Conservation (phyloP, 192 early-diverging fungal genomes). For the Coemansia sp. region DNA sequence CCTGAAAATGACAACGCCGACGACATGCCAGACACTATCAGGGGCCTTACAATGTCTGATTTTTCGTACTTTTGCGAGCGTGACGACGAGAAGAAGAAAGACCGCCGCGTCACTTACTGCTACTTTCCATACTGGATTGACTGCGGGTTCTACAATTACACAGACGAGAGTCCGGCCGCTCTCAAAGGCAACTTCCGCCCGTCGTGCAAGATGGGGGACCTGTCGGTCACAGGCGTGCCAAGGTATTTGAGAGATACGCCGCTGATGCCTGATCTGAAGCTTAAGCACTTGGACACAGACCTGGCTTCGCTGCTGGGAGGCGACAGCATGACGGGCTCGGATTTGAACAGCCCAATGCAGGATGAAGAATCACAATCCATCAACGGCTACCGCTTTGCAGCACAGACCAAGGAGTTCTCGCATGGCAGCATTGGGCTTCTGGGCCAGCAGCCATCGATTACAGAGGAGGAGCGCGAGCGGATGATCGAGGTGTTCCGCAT, state of each 20-base stretch:
- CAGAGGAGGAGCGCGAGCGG: conserved; percentile 16
- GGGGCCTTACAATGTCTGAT: conserved; percentile 20
- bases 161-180: conserved; percentile 20
- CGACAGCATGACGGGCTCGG: conserved; percentile 14
- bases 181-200: conserved; percentile 26
- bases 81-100: neutral
- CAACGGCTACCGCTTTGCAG: conserved; percentile 2
- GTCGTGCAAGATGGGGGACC: conserved; percentile 42
- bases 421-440: conserved; percentile 19
- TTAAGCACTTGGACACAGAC: conserved; percentile 18
- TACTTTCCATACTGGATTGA: conserved; percentile 92
- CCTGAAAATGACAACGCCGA: conserved; percentile 19
- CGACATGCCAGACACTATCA: conserved; percentile 28
- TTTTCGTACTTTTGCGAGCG: conserved; percentile 27
- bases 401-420: conserved; percentile 14
- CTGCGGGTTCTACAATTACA: conserved; percentile 78
- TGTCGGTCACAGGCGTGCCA: conserved; percentile 31
- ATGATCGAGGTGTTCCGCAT: conserved; percentile 36
- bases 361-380: conserved; percentile 14
- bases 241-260: conserved; percentile 35
- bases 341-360: conserved; percentile 4
- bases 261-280: conserved; percentile 25
- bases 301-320: conserved; percentile 13
- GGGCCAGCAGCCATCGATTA: conserved; percentile 4
- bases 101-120: conserved; percentile 45